Base-by-base conservation (phyloP, 352 stramenopile species). In the Pythium chondricola region DNA sequence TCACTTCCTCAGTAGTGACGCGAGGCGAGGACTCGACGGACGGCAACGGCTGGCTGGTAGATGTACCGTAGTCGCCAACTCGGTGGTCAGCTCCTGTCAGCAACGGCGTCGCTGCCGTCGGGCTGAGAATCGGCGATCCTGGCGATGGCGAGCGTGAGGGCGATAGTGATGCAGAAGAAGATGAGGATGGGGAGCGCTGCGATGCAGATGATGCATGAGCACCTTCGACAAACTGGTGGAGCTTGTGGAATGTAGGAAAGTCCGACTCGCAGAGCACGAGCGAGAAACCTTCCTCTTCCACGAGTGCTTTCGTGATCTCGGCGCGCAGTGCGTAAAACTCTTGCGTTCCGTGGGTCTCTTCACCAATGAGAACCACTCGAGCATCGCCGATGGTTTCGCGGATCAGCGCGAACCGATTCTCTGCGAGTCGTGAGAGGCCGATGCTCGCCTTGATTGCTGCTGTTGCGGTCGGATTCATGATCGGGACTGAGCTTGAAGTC, bases 201-300 rank as follows among this genome's bases (percentile, higher is more conserved):
- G 29, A 36, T 16, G 49, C 37, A 27, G 51, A 63, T 2, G 43
- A 55, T 7, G 38, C 45, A 10, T 56, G 46, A 10, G 44, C 50
- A 26, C 57, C 52, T 14, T 54, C 54, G 13, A 67, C 51, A 36
- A 59, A 68, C 22, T 56, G 54, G 26, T 65, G 47, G 2, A 71
- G 37, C 18, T 58, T 56, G 52, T 71, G 64, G 30, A 65, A 67
- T 1, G 52, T 65, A 4, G 63, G 63, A 45, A 67, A 71, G 27
- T 71, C 63, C n/a, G 58, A 67, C 39, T 71, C 63, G 26, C 58
- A 68, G 8, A 67, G 48, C 48, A 71, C 58, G 29, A 67, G 46
- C 44, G 58, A 68, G 39, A 71, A 71, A 14, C 53, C 41, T 26
- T 67, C 56, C 20, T 35, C 33, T 32, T 65, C 59, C 39, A 71